Evolutionary conservation across 495 filamentous ascomycete species (phyloP).

Genomic region (Bacidia rubella): DNA sequence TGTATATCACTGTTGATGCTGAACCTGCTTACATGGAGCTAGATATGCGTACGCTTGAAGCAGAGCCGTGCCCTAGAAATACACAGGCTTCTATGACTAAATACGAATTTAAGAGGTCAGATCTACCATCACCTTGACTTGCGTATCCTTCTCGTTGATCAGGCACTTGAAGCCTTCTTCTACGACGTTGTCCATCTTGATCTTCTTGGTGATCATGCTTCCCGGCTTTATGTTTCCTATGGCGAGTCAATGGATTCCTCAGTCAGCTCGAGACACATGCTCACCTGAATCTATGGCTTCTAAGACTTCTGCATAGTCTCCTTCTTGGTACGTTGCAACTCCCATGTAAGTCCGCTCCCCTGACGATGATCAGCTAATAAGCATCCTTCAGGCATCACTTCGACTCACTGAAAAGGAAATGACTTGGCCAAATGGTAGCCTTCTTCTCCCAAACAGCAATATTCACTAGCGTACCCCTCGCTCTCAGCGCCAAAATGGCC

Average conservation of each 20-base stretch:
- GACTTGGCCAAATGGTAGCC: constrained; percentile 34
- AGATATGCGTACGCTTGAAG: too few relatives aligned
- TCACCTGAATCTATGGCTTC: constrained; percentile 35
- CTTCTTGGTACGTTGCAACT: constrained; percentile 39
- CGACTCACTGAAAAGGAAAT: constrained; percentile 33
- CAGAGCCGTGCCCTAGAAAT: too few relatives aligned
- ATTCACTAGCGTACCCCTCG: constrained; percentile 45
- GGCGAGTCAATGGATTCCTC: background rate
- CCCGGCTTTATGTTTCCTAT: constrained; percentile 38
- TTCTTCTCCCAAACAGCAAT: constrained; percentile 48
- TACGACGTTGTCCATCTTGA: constrained; percentile 39
- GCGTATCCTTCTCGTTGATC: constrained; percentile 41
- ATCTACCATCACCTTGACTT: constrained; percentile 42
- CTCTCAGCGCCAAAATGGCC: constrained; percentile 34
- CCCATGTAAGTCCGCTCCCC: constrained; percentile 29
- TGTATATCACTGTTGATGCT: too few relatives aligned
- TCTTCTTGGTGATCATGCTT: constrained; percentile 44
- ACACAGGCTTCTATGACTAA: too few relatives aligned
- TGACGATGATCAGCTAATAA: background rate
- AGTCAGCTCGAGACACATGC: constrained; percentile 1
- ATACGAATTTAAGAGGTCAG: background rate
- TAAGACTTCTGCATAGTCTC: constrained; percentile 42
- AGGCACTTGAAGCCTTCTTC: constrained; percentile 43
- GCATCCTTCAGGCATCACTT: background rate
- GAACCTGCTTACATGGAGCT: too few relatives aligned